Base-by-base conservation (phyloP, 164 flowering plant species). In the Echeveria elegans region DNA sequence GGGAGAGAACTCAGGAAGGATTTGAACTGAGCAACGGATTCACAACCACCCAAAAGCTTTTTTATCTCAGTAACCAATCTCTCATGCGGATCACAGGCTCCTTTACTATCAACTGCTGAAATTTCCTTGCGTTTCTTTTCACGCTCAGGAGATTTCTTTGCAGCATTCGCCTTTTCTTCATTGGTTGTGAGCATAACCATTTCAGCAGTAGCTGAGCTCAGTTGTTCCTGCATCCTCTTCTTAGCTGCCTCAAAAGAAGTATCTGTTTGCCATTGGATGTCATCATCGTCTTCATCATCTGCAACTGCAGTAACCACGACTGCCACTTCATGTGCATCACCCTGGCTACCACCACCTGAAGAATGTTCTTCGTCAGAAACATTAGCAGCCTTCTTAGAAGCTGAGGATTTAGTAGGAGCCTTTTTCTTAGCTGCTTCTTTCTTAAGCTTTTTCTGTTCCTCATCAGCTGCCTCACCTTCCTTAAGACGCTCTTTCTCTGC, bases 401-500 rank as follows among this genome's bases (percentile, higher is more conserved):
- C 59, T n/a, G 74, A 50, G 19, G 28, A 71, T 69, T 78, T 82
- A 5, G 78, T 50, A 43, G 87, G 29, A 1, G 63, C 70, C 65
- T 85, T 89, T 73, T 84, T 85, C 82, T 84, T 86, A 34, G 37
- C 69, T 6, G 60, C 79, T 34, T 85, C 92, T 65, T 87, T 90
- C 67, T 85, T 87, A 21, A 80, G 45, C 73, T 86, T 88, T 79
- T 86, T 87, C 76, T n/a, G 78, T 74, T 86, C 97, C 74, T 86
- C 95, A 73, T 90, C 97, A 50, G 89, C 95, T 36, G 84, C 90
- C 68, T 90, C 95, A 7, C 97, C 97, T 74, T 89, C 97, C 81
- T 89, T 91, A 29, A 91, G 81, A 7, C 96, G 73, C 77, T 91
- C 97, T 74, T 89, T 91, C 82, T 91, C 97, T 58, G 97, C 96